Base-by-base conservation (phyloP, 306 rosid species). In the Trifolium repens region DNA sequence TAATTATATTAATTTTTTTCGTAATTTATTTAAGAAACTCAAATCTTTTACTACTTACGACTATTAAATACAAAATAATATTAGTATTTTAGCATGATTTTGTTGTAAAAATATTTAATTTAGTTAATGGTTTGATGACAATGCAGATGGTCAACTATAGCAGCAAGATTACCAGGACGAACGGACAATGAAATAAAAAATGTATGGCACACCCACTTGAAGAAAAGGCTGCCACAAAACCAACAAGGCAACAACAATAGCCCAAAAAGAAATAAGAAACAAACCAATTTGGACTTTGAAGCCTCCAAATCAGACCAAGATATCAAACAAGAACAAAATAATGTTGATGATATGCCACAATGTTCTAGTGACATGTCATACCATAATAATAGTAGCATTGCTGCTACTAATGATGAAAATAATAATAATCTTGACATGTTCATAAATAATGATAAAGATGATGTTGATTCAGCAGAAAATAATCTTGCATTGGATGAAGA, bases 141-240 rank as follows among this genome's bases (percentile, higher is more conserved):
- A 6, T 80, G 57, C 84, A 94, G 98, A 85, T 94, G 98, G 98
- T 94, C 98, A 5, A 84, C 88, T 7, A 94, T 94, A 27, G 97
- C 98, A 16, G 92, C 94, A 0, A 91, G 69, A 61, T 76, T 94
- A 75, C 97, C 97, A 0, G 98, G 98, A 1, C 81, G 98, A 37
- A 91, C 98, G 8, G 98, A 94, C 74, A 94, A 94, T 19, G 97
- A 94, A 55, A 91, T 94, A 7, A 94, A 94, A 77, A 94, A 94
- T 64, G 96, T 94, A 11, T 94, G 98, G 98, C 94, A 94, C 84
- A 91, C 98, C 50, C 96, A 90, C 67, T 78, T 94, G 82, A 94
- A 94, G 80, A 94, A 90, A 84, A 94, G 85, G 78, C 77, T 90
- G 47, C 82, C 68, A 40, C 83, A 82, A 52, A 5, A 76, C 72